Percentiles rank a stretch among this genome's conserved stretches.
Evolutionary conservation across 352 stramenopile species (phyloP).

Genomic region (Pythium dissimile): DNA sequence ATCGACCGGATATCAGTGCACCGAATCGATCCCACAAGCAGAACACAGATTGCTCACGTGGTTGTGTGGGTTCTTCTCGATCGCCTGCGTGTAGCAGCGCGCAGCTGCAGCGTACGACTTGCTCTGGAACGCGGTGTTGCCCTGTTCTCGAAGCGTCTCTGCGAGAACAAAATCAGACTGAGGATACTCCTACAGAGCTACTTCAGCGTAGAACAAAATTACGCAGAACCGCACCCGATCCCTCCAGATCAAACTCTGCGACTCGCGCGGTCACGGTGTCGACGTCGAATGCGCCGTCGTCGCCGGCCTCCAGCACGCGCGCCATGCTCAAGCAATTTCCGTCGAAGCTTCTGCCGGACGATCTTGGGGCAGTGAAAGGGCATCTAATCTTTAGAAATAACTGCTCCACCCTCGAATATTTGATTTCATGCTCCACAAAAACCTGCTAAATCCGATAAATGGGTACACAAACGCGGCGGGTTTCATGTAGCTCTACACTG

Average conservation of each 20-base stretch:
- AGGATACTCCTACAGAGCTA: too few species aligned
- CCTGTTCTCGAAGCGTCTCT: conserved; percentile 48
- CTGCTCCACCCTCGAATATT: not conserved
- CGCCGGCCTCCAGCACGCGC: conserved; percentile 17
- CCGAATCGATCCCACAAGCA: not conserved
- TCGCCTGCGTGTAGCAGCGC: conserved; percentile 53
- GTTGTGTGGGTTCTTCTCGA: conserved; percentile 39
- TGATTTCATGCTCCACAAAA: not conserved
- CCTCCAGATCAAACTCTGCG: conserved; percentile 16
- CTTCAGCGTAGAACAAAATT: too few species aligned
- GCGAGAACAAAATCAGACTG: not conserved
- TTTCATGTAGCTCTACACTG: too few species aligned
- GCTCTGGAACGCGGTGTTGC: conserved; percentile 66
- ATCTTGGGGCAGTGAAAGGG: too few species aligned
- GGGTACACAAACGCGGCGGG: too few species aligned
- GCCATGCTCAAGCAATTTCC: not conserved
- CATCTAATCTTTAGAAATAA: too few species aligned
- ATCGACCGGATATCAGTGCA: not conserved
- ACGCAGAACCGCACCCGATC: conserved; percentile 21
- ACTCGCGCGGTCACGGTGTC: not conserved
- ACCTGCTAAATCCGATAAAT: not conserved
- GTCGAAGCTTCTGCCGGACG: too few species aligned
- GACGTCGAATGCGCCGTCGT: conserved; percentile 26
- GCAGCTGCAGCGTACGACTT: conserved; percentile 46
- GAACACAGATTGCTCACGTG: conserved; percentile 30